Evolutionary conservation across 129 eudicot genomes (phyloP).

Genomic region (Helianthus tuberosus): DNA sequence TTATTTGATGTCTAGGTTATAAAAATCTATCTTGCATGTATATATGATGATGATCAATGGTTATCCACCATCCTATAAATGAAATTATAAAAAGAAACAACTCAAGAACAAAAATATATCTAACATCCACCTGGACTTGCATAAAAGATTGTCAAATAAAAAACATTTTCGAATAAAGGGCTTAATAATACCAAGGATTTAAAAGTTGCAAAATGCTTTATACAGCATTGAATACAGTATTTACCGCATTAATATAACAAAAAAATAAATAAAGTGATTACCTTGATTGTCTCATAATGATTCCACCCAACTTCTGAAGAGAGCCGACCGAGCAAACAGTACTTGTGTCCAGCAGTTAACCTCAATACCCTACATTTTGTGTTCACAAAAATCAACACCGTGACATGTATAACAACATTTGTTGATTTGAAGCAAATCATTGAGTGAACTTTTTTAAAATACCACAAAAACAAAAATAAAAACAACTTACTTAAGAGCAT

Average conservation of each 20-base stretch:
- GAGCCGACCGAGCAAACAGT: constrained; percentile 78
- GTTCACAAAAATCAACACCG: background rate
- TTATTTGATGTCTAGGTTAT: background rate
- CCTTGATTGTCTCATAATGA: constrained; percentile 84
- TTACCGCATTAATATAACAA: background rate
- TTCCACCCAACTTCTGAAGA: constrained; percentile 96
- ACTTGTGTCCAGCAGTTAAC: constrained; percentile 90
- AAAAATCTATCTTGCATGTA: background rate
- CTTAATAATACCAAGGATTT: background rate
- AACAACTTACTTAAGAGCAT: constrained; percentile 75
- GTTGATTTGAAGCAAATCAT: background rate
- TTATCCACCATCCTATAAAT: background rate
- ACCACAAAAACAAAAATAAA: too few species aligned
- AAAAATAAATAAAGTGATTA: constrained; percentile 1
- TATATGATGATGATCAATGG: too few species aligned
- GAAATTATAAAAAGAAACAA: background rate
- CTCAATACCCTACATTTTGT: constrained; percentile 66
- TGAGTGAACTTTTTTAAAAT: too few species aligned
- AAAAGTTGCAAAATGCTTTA: background rate
- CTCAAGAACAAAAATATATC: background rate
- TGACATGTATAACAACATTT: background rate
- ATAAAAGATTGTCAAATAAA: too few species aligned
- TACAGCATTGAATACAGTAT: too few species aligned
- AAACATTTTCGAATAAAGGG: background rate
- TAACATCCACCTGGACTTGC: background rate